Base-by-base conservation (phyloP, 805 yeast genomes). In the Kregervanrija fluxuum region DNA sequence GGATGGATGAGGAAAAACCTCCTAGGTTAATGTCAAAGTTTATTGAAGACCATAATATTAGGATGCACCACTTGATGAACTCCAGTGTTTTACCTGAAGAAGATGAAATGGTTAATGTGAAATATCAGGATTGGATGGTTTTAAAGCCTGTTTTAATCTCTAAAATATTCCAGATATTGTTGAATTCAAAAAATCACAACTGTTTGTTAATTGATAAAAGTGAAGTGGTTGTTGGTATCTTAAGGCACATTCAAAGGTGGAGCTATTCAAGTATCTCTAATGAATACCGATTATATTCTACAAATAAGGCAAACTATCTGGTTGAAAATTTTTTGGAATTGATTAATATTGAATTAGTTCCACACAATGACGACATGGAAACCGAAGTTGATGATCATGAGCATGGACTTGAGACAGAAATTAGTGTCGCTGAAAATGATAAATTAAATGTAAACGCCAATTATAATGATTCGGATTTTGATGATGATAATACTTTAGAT, bases 161-260 rank as follows among this genome's bases (percentile, higher is more conserved):
- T 45, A 77, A 77, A 43, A 80, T 88, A 2, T 74, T 93, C 47
- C 80, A 80, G 45, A 66, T 80, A 13, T 57, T 87, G 6, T 66
- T 91, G 35, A 80, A 91, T 57, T 67, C 74, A 22, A 68, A 66
- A 33, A 74, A 82, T 51, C 80, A 83, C 55, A 89, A 89, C 42
- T 60, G 85, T 5, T 66, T 91, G 38, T 61, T 91, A 11, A 79
- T 93, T 16, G 98, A 93, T 58, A 76, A 84, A 34, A 81, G 90
- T 6, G 82, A 84, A 47, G 78, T 93, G 11, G 71, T 90, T 14
- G 77, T 88, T 10, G 96, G 97, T 0, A 69, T 90, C 2, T 65
- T 93, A 32, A 70, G 99, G 42, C 81, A 83, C 59, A 70, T 90
- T 35, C 93, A 87, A 62, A 84, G 84, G 64, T 91, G 97, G 98